Evolutionary conservation across 2,329 filamentous ascomycete genomes (phyloP), one percentile per base, ranked within the genome.

Genomic region (Epichloe aotearoae): DNA sequence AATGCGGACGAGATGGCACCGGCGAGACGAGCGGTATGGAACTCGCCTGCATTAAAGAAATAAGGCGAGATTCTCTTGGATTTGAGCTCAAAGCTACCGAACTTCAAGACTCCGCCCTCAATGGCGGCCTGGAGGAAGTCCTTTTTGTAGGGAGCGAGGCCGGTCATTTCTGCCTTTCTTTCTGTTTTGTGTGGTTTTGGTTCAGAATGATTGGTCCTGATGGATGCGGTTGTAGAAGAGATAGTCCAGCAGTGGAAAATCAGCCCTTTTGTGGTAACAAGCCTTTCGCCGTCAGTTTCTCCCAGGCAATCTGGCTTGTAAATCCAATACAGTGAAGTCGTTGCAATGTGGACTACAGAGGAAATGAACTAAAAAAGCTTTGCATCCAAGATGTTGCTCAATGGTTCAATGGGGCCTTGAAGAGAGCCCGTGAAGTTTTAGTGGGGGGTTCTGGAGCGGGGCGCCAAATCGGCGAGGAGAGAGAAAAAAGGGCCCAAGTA

Each of bases 1-100:
- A 91, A 97, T 53, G 91, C 89, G 40, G 81, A 77, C 49, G 85
- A 80, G 58, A 95, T 86, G 51, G 88, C 81, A 55, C 78, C 79
- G 56, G 94, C 80, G 33, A 95, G 79, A 55, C 83, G 77, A 20
- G 84, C 85, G 49, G 83, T 83, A 75, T 93, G 88, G 70, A 97
- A 94, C 61, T 87, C 81, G 53, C 90, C 89, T 45, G 90, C 89
- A 69, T 95, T 96, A 82, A 97, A 95, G 76, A 97, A 97, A 77
- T 97, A 97, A 41, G 93, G 93, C 12, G 89, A 95, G 61, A 75
- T 76, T 62, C 91, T 87, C 69, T 88, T 87, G 50, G 90, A 96
- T 73, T 98, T 98, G 64, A 98, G 81, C 60, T 84, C 86, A 72
- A 88, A 93, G 64, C 77, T 82, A 67, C 88, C 88, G 66, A 93